phyloP scores from a whole-genome alignment of 805 yeast genomes.

The Spencermartinsiella europaea region DNA sequence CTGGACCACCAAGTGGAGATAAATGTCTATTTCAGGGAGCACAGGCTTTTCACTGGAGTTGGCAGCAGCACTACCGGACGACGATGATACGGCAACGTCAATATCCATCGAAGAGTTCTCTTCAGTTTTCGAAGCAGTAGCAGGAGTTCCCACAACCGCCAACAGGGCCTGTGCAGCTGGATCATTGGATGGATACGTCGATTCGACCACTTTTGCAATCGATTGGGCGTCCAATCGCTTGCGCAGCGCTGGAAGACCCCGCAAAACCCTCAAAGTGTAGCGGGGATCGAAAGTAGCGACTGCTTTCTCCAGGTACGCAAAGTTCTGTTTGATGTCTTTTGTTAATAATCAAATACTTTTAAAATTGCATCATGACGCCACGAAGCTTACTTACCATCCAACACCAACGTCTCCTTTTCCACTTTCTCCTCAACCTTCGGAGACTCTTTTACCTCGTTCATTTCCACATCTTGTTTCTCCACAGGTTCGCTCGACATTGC shows the following conservation, averaged over 20 bases:
- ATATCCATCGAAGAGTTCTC: conserved; percentile 2
- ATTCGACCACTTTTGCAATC: conserved; percentile 50
- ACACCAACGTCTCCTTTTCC: conserved; percentile 10
- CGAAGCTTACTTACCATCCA: conserved; percentile 10
- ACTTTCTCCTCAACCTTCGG: background rate
- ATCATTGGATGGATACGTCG: conserved; percentile 49
- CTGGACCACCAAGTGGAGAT: conserved; percentile 72
- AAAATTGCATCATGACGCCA: background rate
- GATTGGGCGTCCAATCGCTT: conserved; percentile 51
- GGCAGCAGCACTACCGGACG: no score
- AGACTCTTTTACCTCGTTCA: conserved; percentile 9
- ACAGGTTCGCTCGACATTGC: background rate
- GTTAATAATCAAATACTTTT: background rate
- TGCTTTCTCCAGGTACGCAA: conserved; percentile 53
- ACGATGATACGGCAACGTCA: conserved; percentile 8
- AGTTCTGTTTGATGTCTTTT: conserved; percentile 34
- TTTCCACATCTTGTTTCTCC: conserved; percentile 14
- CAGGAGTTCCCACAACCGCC: conserved; percentile 13
- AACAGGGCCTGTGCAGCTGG: conserved; percentile 35
- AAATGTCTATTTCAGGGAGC: conserved; percentile 76
- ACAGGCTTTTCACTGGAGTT: conserved; percentile 38
- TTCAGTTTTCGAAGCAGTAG: conserved; percentile 5
- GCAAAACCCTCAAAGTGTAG: conserved; percentile 76
- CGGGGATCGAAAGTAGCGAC: conserved; percentile 77
- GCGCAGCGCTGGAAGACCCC: conserved; percentile 76